Evolutionary conservation across 2,329 filamentous ascomycete species (phyloP).

Genomic region (Alternaria viburni): DNA sequence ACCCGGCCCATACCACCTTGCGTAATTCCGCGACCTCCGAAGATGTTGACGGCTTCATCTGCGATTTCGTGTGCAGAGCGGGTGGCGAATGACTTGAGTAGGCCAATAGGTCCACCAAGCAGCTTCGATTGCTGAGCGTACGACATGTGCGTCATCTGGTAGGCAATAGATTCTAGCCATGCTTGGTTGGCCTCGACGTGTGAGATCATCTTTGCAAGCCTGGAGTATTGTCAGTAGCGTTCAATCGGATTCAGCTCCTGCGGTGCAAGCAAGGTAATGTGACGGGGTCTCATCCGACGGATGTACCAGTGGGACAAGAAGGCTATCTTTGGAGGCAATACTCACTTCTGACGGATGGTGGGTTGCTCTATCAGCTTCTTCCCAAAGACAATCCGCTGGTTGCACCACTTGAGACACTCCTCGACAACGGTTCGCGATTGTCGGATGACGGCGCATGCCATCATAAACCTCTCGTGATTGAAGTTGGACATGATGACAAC

Average conservation of each 20-base stretch:
- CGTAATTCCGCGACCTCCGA: constrained; percentile 80
- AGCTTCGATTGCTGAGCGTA: constrained; percentile 77
- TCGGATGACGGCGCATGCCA: constrained; percentile 70
- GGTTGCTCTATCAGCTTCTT: constrained; percentile 84
- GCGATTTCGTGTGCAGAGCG: constrained; percentile 81
- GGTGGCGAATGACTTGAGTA: constrained; percentile 81
- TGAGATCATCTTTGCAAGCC: constrained; percentile 85
- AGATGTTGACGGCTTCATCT: constrained; percentile 84
- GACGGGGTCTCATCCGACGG: constrained; percentile 2
- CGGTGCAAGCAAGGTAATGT: neutral
- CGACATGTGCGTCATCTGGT: constrained; percentile 86
- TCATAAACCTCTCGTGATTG: constrained; percentile 84
- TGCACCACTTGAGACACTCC: constrained; percentile 86
- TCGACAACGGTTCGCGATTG: constrained; percentile 74
- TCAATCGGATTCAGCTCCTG: neutral
- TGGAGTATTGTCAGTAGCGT: constrained; percentile 35
- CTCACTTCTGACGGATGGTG: constrained; percentile 77
- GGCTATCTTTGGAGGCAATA: constrained; percentile 7
- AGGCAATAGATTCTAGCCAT: constrained; percentile 83
- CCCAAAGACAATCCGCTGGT: constrained; percentile 83
- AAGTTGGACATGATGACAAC: constrained; percentile 86
- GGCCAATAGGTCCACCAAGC: constrained; percentile 79
- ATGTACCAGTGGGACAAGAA: neutral
- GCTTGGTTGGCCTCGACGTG: constrained; percentile 82
- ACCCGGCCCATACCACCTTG: constrained; percentile 82